phyloP scores from a whole-genome alignment of 768 basidiomycete genomes.

The Rhodosporidiobolus sp. region DNA sequence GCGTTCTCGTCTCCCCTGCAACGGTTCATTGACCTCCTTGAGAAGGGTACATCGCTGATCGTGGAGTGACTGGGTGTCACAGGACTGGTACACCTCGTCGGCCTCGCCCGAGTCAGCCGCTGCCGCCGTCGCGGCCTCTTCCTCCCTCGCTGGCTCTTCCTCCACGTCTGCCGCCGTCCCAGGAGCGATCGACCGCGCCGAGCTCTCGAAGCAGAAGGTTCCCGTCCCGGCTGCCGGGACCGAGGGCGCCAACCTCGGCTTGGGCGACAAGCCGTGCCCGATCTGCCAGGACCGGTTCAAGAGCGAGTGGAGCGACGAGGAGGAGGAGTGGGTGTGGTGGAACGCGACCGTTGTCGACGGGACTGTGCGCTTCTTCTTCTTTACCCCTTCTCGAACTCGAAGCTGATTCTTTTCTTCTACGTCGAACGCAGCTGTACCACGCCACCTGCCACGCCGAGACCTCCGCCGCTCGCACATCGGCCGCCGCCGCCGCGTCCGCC shows the following conservation, averaged over 20 bases:
- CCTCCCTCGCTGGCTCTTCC: not conserved
- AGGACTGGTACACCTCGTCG: slow-evolving; percentile 76
- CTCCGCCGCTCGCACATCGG: not conserved
- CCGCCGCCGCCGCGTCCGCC: not conserved
- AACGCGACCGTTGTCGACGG: slow-evolving; percentile 83
- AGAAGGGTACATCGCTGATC: not conserved
- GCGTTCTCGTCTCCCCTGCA: not conserved
- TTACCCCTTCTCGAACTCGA: too few relatives aligned
- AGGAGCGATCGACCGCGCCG: slow-evolving; percentile 53
- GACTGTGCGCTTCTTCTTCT: slow-evolving; percentile 8
- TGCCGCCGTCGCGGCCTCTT: not conserved
- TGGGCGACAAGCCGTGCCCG: slow-evolving; percentile 71
- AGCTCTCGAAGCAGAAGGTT: slow-evolving; percentile 63
- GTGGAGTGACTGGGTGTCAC: not conserved
- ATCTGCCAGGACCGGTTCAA: slow-evolving; percentile 93
- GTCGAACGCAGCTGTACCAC: slow-evolving; percentile 39
- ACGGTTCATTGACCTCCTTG: not conserved
- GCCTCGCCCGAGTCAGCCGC: not conserved
- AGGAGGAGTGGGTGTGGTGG: slow-evolving; percentile 97
- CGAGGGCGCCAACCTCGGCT: slow-evolving; percentile 55
- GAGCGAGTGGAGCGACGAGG: slow-evolving; percentile 87
- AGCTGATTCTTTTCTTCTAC: not conserved
- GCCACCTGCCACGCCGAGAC: slow-evolving; percentile 39
- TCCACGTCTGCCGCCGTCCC: not conserved
- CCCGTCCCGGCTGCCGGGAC: slow-evolving; percentile 58